phyloP scores from a whole-genome alignment of 768 basidiomycete species.

The Termitomyces eurrhizus region DNA sequence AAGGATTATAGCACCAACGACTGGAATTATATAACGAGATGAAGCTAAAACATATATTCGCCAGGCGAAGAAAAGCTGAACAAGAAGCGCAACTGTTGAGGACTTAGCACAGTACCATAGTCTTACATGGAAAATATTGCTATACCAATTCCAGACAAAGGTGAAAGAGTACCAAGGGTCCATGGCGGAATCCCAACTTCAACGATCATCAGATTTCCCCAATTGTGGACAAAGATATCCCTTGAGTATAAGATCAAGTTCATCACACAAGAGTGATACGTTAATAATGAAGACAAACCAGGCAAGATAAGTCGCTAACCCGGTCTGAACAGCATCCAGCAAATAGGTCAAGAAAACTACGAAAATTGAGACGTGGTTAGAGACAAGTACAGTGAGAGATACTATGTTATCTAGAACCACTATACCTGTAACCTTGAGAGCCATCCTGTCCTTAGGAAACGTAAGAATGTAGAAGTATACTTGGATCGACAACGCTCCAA shows the following conservation, averaged over 20 bases:
- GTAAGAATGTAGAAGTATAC: conserved; percentile 1
- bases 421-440: conserved; percentile 1
- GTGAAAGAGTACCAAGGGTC: background rate
- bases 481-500: background rate
- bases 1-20: background rate
- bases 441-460: background rate
- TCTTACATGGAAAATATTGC: background rate
- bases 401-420: background rate
- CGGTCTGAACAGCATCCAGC: background rate
- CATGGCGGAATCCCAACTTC: background rate
- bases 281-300: background rate
- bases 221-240: background rate
- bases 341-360: background rate
- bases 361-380: background rate
- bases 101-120: background rate
- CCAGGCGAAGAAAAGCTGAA: background rate
- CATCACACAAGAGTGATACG: no score
- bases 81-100: background rate
- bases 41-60: background rate
- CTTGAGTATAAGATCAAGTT: background rate
- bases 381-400: conserved; percentile 3
- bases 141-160: background rate
- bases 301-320: background rate
- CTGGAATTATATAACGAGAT: background rate
- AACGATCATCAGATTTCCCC: background rate